These are phyloP conservation scores for Adansonia grandidieri DNA, from an alignment of 441 rosid species.

Conservation along the genomic window DNA sequence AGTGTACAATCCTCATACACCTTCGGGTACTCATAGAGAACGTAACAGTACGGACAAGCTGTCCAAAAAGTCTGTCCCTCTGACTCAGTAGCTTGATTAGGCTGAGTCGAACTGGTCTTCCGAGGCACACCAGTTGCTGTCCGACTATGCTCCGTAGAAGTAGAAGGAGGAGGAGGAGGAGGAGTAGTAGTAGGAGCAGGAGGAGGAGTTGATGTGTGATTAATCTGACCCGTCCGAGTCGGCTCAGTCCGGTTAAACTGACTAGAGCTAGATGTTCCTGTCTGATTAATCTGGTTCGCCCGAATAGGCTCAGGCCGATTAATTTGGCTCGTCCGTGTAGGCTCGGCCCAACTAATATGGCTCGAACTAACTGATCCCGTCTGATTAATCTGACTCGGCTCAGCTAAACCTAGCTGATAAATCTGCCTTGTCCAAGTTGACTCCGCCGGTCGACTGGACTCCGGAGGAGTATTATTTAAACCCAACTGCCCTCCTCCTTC, in stretches of 20 bases:
- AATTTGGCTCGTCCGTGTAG: conserved; percentile 10
- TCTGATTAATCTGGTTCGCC: conserved; percentile 19
- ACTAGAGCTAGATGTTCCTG: conserved; percentile 2
- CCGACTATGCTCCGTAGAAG: not conserved
- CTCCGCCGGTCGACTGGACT: conserved; percentile 15
- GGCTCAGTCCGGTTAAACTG: conserved; percentile 15
- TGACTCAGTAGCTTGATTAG: conserved; percentile 4
- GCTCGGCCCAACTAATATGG: not conserved
- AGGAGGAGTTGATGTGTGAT: conserved; percentile 5
- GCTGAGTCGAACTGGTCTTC: not conserved
- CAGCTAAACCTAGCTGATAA: conserved; percentile 25
- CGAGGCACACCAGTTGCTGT: not conserved
- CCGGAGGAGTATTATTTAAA: conserved; percentile 28
- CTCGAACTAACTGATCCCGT: conserved; percentile 26
- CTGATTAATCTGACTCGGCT: conserved; percentile 29
- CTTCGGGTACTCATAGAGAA: conserved; percentile 73
- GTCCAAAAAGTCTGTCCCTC: conserved; percentile 76
- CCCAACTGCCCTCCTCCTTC: conserved; percentile 31
- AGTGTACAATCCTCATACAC: conserved; percentile 69
- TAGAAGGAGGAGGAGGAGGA: not conserved
- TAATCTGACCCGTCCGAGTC: conserved; percentile 8
- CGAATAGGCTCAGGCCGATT: not conserved
- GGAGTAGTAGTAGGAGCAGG: not conserved
- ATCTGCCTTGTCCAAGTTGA: conserved; percentile 33
- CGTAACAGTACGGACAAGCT: conserved; percentile 80